Conservation (phyloP, 1,284 basidiomycete genomes). For the Laetiporus sulphureus region DNA sequence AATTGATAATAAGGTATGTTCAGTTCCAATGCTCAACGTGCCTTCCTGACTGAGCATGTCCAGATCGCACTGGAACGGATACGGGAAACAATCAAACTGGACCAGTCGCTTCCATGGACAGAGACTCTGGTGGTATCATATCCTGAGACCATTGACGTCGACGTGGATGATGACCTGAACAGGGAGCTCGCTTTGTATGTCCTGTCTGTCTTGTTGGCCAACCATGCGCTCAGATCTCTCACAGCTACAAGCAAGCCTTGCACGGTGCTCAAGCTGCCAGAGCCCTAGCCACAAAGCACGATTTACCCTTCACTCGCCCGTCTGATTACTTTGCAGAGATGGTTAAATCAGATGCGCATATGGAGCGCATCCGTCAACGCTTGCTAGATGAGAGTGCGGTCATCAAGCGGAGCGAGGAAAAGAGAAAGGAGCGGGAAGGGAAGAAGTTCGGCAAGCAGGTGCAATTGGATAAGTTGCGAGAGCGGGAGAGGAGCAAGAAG, state of each 20-base stretch:
- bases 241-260: constrained; percentile 93
- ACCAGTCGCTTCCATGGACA: constrained; percentile 76
- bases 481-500: constrained; percentile 71
- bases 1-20: constrained; percentile 74
- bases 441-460: constrained; percentile 99
- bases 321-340: constrained; percentile 98
- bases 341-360: constrained; percentile 97
- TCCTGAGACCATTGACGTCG: constrained; percentile 69
- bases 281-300: constrained; percentile 64
- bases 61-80: constrained; percentile 83
- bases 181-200: constrained; percentile 92
- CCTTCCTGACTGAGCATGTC: neutral
- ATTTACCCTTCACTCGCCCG: constrained; percentile 89
- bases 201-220: neutral
- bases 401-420: constrained; percentile 91
- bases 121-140: constrained; percentile 78
- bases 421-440: constrained; percentile 86
- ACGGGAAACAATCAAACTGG: constrained; percentile 71
- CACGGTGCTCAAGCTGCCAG: constrained; percentile 76
- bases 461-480: constrained; percentile 79
- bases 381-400: constrained; percentile 85
- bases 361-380: constrained; percentile 93
- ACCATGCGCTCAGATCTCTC: constrained; percentile 1
- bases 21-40: constrained; percentile 1
- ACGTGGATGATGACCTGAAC: constrained; percentile 85